Evolutionary conservation across 169 alveolate genomes (phyloP), one percentile per base, ranked within the genome.

Genomic region (Cryptosporidium sp.): DNA sequence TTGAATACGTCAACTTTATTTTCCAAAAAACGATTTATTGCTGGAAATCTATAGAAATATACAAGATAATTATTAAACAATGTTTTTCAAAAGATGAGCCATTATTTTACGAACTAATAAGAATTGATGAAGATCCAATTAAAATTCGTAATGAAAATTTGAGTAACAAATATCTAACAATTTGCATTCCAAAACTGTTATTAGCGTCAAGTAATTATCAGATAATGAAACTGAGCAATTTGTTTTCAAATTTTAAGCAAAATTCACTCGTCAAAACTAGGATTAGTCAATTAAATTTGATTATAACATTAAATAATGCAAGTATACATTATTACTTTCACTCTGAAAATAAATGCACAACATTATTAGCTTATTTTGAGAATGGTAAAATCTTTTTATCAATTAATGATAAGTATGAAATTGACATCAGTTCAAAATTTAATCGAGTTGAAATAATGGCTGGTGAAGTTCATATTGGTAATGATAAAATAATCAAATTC

Each of bases 151-250:
- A 56, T 56, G 18, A 56, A 56, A 56, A 21, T 10, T 21, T 5
- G 21, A 4, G 16, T 26, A 21, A 56, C 8, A n/a, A 56, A 56
- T 12, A 9, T 26, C 26, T 56, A 23, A 56, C 1, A 56, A 26
- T 56, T 56, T n/a, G 7, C 67, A 23, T 56, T 23, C 67, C 67
- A 56, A 56, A 56, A 56, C 39, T 56, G 3, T 56, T 56, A 56
- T n/a, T 56, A 26, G n/a, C 29, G 6, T 6, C 26, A 56, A 56
- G 26, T 10, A 56, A 56, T 5, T 1, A 56, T 56, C 67, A 56
- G 23, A 56, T 56, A 9, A 56, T 56, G 35, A 56, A 56, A 6
- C 35, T 56, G 29, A 10, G 2, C 8, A 0, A 26, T 8, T 7
- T 56, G 26, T 3, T 56, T n/a, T 56, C 67, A 21, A 1, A 56